Conservation (phyloP, 2,329 filamentous ascomycete species). For the Diatrype stigma region DNA sequence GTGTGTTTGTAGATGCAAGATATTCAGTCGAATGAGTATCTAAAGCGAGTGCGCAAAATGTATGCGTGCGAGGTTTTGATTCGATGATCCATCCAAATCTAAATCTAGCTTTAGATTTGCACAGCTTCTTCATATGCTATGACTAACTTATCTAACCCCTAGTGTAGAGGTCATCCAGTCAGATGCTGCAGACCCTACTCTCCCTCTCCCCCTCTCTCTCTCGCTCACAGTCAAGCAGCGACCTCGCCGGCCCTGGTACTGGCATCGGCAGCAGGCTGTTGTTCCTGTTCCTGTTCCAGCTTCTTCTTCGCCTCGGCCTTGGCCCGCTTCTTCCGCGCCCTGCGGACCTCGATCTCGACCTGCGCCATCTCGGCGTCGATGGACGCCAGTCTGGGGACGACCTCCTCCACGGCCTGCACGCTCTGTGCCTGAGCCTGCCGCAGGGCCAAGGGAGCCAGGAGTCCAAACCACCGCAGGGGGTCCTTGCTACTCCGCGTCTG, state of each 20-base stretch:
- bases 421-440: slow-evolving; percentile 58
- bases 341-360: slow-evolving; percentile 66
- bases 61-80: too few species aligned
- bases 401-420: slow-evolving; percentile 48
- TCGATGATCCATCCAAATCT: too few species aligned
- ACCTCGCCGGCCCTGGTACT: too few species aligned
- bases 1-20: too few species aligned
- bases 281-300: slow-evolving; percentile 13
- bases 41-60: too few species aligned
- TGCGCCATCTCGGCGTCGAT: slow-evolving; percentile 57
- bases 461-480: slow-evolving; percentile 56
- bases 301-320: slow-evolving; percentile 38
- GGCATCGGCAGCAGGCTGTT: slow-evolving; percentile 4
- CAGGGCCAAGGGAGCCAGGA: slow-evolving; percentile 49
- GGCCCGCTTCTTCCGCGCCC: slow-evolving; percentile 52
- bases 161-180: too few species aligned
- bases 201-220: too few species aligned
- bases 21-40: too few species aligned
- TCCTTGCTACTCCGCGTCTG: slow-evolving; percentile 32
- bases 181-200: too few species aligned
- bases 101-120: too few species aligned
- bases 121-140: too few species aligned
- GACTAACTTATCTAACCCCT: too few species aligned
- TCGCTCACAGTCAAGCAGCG: background rate
- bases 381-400: slow-evolving; percentile 54